Conservation (phyloP, 2,329 filamentous ascomycete genomes). For the Polychaeton citri region DNA sequence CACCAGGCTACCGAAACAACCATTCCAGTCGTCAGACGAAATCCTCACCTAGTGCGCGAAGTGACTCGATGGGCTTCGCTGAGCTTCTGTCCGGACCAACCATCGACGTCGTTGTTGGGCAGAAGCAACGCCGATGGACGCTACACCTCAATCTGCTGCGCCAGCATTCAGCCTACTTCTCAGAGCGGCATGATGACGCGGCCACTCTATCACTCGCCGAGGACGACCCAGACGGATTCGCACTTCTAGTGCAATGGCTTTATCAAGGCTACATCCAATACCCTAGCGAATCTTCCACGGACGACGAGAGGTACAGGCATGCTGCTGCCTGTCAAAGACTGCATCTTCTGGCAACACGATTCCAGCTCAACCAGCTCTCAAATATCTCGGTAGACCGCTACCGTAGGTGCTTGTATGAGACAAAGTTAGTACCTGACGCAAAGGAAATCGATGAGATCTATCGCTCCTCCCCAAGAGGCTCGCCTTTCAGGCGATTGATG, state of each 20-base stretch:
- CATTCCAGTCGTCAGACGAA: neutral
- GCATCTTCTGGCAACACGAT: slow-evolving; percentile 38
- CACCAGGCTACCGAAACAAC: neutral
- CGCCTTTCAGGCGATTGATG: slow-evolving; percentile 38
- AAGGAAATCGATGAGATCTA: slow-evolving; percentile 43
- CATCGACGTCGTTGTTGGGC: slow-evolving; percentile 39
- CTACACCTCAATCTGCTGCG: slow-evolving; percentile 40
- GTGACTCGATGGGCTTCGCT: neutral
- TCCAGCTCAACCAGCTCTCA: slow-evolving; percentile 37
- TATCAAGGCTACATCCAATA: slow-evolving; percentile 42
- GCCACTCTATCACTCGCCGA: slow-evolving; percentile 34
- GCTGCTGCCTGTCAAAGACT: slow-evolving; percentile 41
- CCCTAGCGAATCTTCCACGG: slow-evolving; percentile 28
- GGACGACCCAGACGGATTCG: slow-evolving; percentile 38
- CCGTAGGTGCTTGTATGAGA: slow-evolving; percentile 34
- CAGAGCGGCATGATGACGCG: slow-evolving; percentile 21
- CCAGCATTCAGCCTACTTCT: slow-evolving; percentile 38
- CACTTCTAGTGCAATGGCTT: slow-evolving; percentile 43
- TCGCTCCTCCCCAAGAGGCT: slow-evolving; percentile 28
- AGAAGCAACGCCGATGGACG: slow-evolving; percentile 34
- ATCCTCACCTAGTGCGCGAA: neutral
- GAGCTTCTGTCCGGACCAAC: slow-evolving; percentile 37
- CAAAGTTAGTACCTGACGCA: slow-evolving; percentile 39
- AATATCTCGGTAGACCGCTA: slow-evolving; percentile 44
- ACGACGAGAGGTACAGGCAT: slow-evolving; percentile 40